Percentiles rank a stretch among this genome's conserved stretches.
Conservation (phyloP, 371 early-diverging fungal species). For the Saksenaea oblongispora region DNA sequence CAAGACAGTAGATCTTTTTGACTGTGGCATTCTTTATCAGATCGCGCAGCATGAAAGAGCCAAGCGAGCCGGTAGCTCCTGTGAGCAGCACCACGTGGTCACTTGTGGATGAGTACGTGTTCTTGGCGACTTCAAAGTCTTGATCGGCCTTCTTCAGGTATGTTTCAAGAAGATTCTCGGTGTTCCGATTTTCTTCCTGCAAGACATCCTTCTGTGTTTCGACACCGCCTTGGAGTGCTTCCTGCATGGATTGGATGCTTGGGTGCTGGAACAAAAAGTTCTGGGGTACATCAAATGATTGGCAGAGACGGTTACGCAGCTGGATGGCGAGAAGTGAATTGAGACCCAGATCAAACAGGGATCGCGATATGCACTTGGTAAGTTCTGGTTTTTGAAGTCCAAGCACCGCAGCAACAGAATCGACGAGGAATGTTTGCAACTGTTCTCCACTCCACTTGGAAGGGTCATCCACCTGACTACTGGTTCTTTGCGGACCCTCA, state of each 20-base stretch:
- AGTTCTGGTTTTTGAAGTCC: not conserved
- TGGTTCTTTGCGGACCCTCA: not conserved
- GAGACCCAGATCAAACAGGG: constrained; percentile 10
- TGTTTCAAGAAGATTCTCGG: not conserved
- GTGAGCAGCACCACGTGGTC: constrained; percentile 34
- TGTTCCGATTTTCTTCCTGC: constrained; percentile 12
- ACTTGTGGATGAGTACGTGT: not conserved
- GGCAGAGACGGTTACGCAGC: not conserved
- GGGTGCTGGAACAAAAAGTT: constrained; percentile 39
- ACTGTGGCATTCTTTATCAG: constrained; percentile 22
- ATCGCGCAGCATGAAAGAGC: constrained; percentile 30
- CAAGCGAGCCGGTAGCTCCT: constrained; percentile 49
- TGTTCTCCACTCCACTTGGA: not conserved
- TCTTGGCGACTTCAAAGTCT: constrained; percentile 20
- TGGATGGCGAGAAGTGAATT: constrained; percentile 7
- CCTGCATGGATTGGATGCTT: constrained; percentile 15
- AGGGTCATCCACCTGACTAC: not conserved
- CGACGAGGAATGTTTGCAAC: not conserved
- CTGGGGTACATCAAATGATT: constrained; percentile 19
- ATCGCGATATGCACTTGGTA: not conserved
- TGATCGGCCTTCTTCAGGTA: constrained; percentile 21
- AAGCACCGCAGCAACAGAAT: not conserved
- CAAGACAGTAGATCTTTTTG: constrained; percentile 30
- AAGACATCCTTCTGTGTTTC: not conserved
- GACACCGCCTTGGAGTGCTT: not conserved